Evolutionary conservation across 2,329 filamentous ascomycete species (phyloP), one percentile per base, ranked within the genome.

Genomic region (Pseudogymnoascus sp.): DNA sequence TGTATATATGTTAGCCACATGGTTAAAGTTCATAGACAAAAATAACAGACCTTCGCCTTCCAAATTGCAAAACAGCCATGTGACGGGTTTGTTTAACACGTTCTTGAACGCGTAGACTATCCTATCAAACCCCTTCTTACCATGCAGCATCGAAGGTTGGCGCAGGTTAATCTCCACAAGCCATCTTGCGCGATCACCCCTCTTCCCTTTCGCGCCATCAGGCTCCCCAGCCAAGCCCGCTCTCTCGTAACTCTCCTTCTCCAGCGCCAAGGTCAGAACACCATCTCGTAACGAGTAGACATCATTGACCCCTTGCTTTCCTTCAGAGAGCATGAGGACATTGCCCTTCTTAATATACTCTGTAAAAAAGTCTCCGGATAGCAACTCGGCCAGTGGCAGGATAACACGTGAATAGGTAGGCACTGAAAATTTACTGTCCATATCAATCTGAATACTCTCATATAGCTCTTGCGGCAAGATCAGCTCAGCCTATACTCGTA

Each of bases 291-390:
- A 76, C 0, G 83, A 83, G 72, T 91, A 93, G 2, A 88, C 80
- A 69, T 89, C 90, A 70, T 93, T 89, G 2, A 87, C 81, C 2
- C 85, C 87, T 6, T 82, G 78, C 34, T 83, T 82, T 11, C 91
- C 92, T 73, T 93, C 84, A 0, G 93, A 96, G 1, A 96, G 81
- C 89, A 97, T 90, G 68, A 90, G 75, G 59, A 96, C 78, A 71
- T 91, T 87, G 71, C 71, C 70, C 69, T 66, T 82, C 74, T 96
- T 96, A 68, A 97, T 87, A 72, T 96, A 93, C 46, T 86, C 80
- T n/a, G 84, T 88, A 70, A 96, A 92, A 70, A 97, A 96, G 0
- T 87, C 83, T 1, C 85, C 84, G 36, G 89, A 81, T 0, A 97
- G 73, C 4, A 97, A 72, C 64, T 91, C 86, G 7, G 81, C 82